Percentiles rank a stretch among this genome's conserved stretches.
phyloP scores from a whole-genome alignment of 2,329 filamentous ascomycete genomes.

The Aureobasidium melanogenum region DNA sequence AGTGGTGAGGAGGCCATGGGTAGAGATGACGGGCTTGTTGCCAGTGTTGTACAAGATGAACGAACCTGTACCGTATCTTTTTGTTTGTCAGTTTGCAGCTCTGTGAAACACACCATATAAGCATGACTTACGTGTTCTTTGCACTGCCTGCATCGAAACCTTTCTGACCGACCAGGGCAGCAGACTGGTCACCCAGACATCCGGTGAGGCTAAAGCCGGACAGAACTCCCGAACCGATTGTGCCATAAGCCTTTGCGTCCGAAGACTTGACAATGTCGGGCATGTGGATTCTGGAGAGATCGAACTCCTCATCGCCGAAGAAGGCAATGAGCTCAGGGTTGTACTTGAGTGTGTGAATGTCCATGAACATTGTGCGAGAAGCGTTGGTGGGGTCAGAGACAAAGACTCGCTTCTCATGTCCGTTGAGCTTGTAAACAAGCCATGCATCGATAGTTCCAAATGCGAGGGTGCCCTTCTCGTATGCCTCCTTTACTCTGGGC shows the following conservation, averaged over 20 bases:
- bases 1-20: slow-evolving; percentile 73
- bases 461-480: slow-evolving; percentile 64
- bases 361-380: slow-evolving; percentile 91
- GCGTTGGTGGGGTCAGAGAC: slow-evolving; percentile 86
- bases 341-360: slow-evolving; percentile 71
- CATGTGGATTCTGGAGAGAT: slow-evolving; percentile 60
- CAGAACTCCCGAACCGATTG: slow-evolving; percentile 55
- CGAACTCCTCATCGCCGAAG: slow-evolving; percentile 54
- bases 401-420: slow-evolving; percentile 59
- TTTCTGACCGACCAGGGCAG: slow-evolving; percentile 62
- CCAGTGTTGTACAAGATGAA: slow-evolving; percentile 88
- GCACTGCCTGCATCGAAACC: slow-evolving; percentile 74
- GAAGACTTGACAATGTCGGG: slow-evolving; percentile 81
- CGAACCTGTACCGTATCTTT: slow-evolving; percentile 57
- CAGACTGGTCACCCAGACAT: slow-evolving; percentile 78
- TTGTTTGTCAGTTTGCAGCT: not conserved
- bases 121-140: slow-evolving; percentile 70
- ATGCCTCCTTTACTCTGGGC: slow-evolving; percentile 60
- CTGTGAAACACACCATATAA: not conserved
- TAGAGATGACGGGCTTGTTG: slow-evolving; percentile 74
- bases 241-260: slow-evolving; percentile 63
- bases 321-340: slow-evolving; percentile 68
- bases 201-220: slow-evolving; percentile 68
- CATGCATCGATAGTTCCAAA: slow-evolving; percentile 87
- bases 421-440: slow-evolving; percentile 79